Evolutionary conservation across 73 alveolate species (phyloP), one percentile per base, ranked within the genome.

Genomic region (Uronychia binucleata): DNA sequence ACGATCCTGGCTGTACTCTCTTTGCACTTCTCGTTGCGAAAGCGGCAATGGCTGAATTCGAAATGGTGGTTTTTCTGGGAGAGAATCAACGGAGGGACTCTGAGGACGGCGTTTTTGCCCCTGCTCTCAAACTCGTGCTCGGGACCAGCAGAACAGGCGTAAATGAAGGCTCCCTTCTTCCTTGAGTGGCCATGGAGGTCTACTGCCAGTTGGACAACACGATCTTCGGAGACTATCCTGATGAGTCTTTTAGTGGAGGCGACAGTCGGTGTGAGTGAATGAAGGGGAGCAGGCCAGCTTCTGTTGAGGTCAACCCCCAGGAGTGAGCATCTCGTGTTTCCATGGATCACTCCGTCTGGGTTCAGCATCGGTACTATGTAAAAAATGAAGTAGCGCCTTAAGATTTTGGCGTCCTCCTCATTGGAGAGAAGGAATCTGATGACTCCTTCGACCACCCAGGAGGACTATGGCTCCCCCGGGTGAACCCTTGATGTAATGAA

Each of bases 101-200:
- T 76, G 13, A 85, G 75, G 29, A 77, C 35, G 26, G 91, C 91
- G 59, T 85, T 85, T 34, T 85, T 85, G 28, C 76, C 77, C 29
- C 91, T 28, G 30, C 91, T 84, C 34, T 85, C 95, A 78, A 59
- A 85, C 34, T 90, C 96, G 32, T 34, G 67, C 33, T 67, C 74
- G 81, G 78, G 59, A n/a, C 88, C 88, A 74, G 83, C 60, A 28
- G 35, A 80, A 26, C 91, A 85, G 1, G 86, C 80, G 86, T 93
- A 93, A 59, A 90, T 84, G 86, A 93, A 93, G 58, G 97, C 91
- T 77, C 89, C 89, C 80, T 85, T 67, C 59, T 93, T 83, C 28
- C 97, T 92, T 77, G 93, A 93, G 82, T 93, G 97, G 0, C 96
- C 96, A 87, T 93, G 97, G 77, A 93, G 81, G 86, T 93, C 97